Base-by-base conservation (phyloP, 805 yeast species). In the Candida hispaniensis region DNA sequence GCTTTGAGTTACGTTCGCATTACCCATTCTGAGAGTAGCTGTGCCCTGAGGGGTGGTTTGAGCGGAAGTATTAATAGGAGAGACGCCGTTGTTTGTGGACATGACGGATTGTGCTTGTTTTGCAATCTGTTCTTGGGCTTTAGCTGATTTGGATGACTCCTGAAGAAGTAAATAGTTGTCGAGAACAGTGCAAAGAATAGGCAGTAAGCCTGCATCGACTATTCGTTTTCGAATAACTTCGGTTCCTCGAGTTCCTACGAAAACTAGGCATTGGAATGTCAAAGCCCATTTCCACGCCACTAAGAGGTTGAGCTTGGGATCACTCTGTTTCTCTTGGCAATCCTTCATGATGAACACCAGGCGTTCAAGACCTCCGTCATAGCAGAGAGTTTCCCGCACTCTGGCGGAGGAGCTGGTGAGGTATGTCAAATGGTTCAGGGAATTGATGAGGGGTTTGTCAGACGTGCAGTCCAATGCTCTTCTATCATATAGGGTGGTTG, bases 231-330 rank as follows among this genome's bases (percentile, higher is more conserved):
- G 66, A 30, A 86, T 81, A 34, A 64, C 61, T 55, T 86, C 96
- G 2, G 93, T 75, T 14, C 98, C 98, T 46, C 96, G 67, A 1
- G 96, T 85, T 9, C 96, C 95, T 12, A 88, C 74, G 39, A 83
- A 67, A 1, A 88, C 93, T 39, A 88, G 61, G 53, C 96, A 86
- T 60, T 88, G 98, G 51, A 91, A 75, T 0, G 96, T 81, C 38
- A 88, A 61, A 5, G 94, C 81, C 98, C 98, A 88, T 60, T 88
- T 88, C 95, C 95, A 88, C 0, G 93, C 86, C n/a, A 79, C 64
- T 44, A 82, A 63, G 15, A 75, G 67, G 26, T 60, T 44, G 26
- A 30, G 30, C 26, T 27, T 15, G 26, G 25, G 29, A n/a, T 32
- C 39, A 14, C 27, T 21, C 17, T 28, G 25, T 11, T 26, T 22